Evolutionary conservation across 306 rosid species (phyloP).

Genomic region (Cicer judaicum): DNA sequence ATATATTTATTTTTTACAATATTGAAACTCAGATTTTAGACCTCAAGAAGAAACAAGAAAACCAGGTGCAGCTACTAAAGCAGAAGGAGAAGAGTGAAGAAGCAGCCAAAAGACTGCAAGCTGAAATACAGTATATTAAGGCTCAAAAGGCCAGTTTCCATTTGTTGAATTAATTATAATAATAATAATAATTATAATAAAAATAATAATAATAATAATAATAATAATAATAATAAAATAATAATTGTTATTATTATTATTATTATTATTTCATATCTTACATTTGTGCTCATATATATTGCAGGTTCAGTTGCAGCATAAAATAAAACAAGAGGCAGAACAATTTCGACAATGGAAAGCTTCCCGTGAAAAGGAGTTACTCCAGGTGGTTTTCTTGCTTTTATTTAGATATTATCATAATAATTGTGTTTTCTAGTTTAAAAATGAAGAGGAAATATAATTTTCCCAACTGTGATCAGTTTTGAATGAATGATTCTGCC

Average conservation of each 20-base stretch:
- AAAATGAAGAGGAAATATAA: neutral
- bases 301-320: constrained; percentile 85
- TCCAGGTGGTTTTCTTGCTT: constrained; percentile 65
- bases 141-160: constrained; percentile 67
- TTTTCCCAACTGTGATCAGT: constrained; percentile 22
- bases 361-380: constrained; percentile 78
- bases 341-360: constrained; percentile 87
- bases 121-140: constrained; percentile 80
- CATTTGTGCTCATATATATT: constrained; percentile 29
- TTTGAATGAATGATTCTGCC: constrained; percentile 33
- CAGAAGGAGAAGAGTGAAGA: constrained; percentile 85
- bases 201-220: constrained; percentile 25
- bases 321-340: constrained; percentile 81
- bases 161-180: constrained; percentile 37
- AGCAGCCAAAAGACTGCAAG: constrained; percentile 75
- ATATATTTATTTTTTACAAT: neutral
- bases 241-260: constrained; percentile 5
- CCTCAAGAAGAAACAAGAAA: constrained; percentile 84
- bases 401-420: constrained; percentile 17
- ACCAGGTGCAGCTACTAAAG: constrained; percentile 72
- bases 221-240: neutral
- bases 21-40: constrained; percentile 65
- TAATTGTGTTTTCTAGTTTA: constrained; percentile 32
- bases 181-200: neutral
- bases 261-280: constrained; percentile 26